Percentiles rank a stretch among this genome's conserved stretches.
phyloP scores from a whole-genome alignment of 768 basidiomycete genomes.

The Rhizopogon sp. region DNA sequence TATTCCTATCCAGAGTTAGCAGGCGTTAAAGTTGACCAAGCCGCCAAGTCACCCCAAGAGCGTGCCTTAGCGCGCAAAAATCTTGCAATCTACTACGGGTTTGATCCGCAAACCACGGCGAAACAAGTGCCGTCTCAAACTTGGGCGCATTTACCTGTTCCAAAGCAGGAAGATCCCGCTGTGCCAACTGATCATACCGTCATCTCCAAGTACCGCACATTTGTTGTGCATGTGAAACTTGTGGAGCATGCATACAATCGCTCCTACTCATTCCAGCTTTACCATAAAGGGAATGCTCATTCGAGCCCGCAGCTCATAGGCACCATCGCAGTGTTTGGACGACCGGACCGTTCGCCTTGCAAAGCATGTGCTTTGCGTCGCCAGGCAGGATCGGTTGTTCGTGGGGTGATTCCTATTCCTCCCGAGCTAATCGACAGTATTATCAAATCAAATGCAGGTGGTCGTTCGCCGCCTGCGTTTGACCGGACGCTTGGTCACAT shows the following conservation, averaged over 20 bases:
- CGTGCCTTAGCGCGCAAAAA: conserved; percentile 15
- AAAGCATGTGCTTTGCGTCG: conserved; percentile 19
- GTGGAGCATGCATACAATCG: conserved; percentile 18
- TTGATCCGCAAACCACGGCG: conserved; percentile 15
- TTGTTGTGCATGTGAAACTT: conserved; percentile 20
- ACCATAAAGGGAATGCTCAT: conserved; percentile 8
- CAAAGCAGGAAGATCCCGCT: background rate
- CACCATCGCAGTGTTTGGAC: conserved; percentile 18
- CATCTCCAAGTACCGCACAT: conserved; percentile 19
- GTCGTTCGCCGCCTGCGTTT: conserved; percentile 6
- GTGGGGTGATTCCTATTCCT: conserved; percentile 21
- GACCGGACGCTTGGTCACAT: conserved; percentile 10
- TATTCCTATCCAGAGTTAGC: conserved; percentile 23
- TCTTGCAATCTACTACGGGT: conserved; percentile 18
- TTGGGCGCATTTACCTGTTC: conserved; percentile 15
- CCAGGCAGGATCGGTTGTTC: conserved; percentile 10
- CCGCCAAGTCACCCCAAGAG: conserved; percentile 7
- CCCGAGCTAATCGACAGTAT: conserved; percentile 16
- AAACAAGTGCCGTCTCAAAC: background rate
- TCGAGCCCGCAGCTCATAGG: conserved; percentile 11
- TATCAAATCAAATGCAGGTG: conserved; percentile 8
- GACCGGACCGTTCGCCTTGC: conserved; percentile 19
- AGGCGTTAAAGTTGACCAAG: conserved; percentile 21
- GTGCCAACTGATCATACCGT: conserved; percentile 13
- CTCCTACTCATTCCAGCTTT: conserved; percentile 20